A percentile compares a stretch with the other conserved stretches of the same genome.
Conservation (phyloP, 2,329 filamentous ascomycete genomes). For the Neofusicoccum sp. region DNA sequence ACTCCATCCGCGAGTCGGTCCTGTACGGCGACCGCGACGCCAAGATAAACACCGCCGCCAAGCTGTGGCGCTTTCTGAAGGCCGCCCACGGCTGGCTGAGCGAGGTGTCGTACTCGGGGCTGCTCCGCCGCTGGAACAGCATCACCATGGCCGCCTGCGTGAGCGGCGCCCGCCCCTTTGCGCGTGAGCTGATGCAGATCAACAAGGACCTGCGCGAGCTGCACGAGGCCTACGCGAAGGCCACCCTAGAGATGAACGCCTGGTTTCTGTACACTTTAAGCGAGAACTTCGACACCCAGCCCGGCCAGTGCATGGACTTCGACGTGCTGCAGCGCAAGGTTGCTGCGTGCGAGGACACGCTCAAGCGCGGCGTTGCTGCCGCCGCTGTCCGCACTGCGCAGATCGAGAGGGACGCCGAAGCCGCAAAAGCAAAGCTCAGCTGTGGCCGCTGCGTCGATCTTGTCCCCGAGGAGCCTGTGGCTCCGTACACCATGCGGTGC, state of each 20-base stretch:
- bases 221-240: conserved; percentile 15
- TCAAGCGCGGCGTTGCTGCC: conserved; percentile 6
- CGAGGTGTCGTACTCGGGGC: conserved; percentile 13
- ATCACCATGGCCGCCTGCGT: conserved; percentile 17
- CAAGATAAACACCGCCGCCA: conserved; percentile 11
- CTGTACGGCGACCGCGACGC: conserved; percentile 12
- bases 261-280: conserved; percentile 16
- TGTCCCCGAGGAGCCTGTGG: conserved; percentile 6
- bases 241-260: conserved; percentile 17
- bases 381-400: conserved; percentile 11
- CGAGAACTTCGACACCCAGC: conserved; percentile 10
- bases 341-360: conserved; percentile 12
- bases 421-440: conserved; percentile 15
- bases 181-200: conserved; percentile 15
- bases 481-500: background rate
- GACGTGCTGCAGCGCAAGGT: conserved; percentile 15
- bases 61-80: conserved; percentile 9
- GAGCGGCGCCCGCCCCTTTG: conserved; percentile 13
- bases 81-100: conserved; percentile 9
- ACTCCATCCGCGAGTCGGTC: conserved; percentile 8
- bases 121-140: conserved; percentile 18
- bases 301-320: conserved; percentile 15
- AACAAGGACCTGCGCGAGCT: conserved; percentile 17
- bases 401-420: conserved; percentile 7
- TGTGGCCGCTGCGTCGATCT: conserved; percentile 5